Evolutionary conservation across 306 rosid species (phyloP).

Genomic region (Trichosanthes truncata): DNA sequence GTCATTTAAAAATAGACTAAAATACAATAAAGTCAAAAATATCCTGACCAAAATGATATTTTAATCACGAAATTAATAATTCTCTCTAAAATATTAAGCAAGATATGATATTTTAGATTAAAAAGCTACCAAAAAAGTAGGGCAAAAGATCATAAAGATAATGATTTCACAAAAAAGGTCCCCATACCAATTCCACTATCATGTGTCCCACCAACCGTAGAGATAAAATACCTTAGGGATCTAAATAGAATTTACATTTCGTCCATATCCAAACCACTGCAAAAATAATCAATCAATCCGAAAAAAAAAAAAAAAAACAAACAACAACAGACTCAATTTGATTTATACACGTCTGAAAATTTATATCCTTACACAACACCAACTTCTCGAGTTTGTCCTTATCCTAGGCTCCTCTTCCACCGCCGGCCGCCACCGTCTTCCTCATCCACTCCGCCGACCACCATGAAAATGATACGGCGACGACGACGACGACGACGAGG

Average conservation of each 20-base stretch:
- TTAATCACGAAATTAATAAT: too few relatives aligned
- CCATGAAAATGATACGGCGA: slow-evolving; percentile 6
- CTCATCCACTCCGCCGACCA: slow-evolving; percentile 2
- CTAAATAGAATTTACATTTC: neutral
- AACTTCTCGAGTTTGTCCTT: neutral
- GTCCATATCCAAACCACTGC: neutral
- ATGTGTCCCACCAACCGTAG: too few relatives aligned
- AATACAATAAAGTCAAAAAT: too few relatives aligned
- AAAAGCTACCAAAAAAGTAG: too few relatives aligned
- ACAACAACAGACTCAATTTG: neutral
- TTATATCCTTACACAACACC: neutral
- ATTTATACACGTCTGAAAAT: neutral
- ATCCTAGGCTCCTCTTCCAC: neutral
- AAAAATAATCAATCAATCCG: neutral
- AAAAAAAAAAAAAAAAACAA: neutral
- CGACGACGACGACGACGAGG: slow-evolving; percentile 12
- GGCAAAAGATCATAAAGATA: too few relatives aligned
- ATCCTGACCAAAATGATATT: too few relatives aligned
- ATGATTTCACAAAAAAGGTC: too few relatives aligned
- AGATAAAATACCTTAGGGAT: too few relatives aligned
- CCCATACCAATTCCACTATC: too few relatives aligned
- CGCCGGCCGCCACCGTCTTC: neutral
- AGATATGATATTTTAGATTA: too few relatives aligned
- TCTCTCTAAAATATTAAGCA: too few relatives aligned
- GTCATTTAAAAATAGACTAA: too few relatives aligned